Evolutionary conservation across 805 yeast genomes (phyloP).

Genomic region (Candida glaebosa): DNA sequence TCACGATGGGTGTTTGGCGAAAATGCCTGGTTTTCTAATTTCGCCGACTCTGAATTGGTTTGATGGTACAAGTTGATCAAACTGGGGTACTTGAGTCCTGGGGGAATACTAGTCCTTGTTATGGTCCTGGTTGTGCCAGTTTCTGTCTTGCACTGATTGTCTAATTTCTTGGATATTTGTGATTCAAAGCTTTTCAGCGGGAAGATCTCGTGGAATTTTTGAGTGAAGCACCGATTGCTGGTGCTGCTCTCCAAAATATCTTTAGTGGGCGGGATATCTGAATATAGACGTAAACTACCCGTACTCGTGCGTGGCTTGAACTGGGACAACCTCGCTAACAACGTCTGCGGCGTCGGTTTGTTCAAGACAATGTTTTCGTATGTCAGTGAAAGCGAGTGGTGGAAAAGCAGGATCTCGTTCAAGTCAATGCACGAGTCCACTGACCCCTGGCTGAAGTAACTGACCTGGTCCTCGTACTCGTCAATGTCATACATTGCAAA

Average conservation of each 20-base stretch:
- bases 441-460: neutral
- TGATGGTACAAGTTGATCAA: constrained; percentile 4
- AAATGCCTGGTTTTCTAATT: constrained; percentile 21
- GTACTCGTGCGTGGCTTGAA: neutral
- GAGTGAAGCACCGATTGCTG: neutral
- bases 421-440: neutral
- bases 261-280: neutral
- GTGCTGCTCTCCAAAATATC: neutral
- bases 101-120: neutral
- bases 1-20: constrained; percentile 26
- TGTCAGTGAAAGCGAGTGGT: neutral
- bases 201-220: neutral
- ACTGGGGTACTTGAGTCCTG: neutral
- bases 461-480: neutral
- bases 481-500: neutral
- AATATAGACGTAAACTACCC: neutral
- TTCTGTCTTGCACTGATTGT: neutral
- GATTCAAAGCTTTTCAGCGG: neutral
- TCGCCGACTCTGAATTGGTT: constrained; percentile 11
- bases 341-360: neutral
- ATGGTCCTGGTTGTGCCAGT: neutral
- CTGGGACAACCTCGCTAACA: neutral
- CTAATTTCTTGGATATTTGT: neutral
- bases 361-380: neutral
- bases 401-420: neutral